These are phyloP conservation scores for Eucommia ulmoides DNA, from an alignment of 257 asterid species.

Conservation along the genomic window DNA sequence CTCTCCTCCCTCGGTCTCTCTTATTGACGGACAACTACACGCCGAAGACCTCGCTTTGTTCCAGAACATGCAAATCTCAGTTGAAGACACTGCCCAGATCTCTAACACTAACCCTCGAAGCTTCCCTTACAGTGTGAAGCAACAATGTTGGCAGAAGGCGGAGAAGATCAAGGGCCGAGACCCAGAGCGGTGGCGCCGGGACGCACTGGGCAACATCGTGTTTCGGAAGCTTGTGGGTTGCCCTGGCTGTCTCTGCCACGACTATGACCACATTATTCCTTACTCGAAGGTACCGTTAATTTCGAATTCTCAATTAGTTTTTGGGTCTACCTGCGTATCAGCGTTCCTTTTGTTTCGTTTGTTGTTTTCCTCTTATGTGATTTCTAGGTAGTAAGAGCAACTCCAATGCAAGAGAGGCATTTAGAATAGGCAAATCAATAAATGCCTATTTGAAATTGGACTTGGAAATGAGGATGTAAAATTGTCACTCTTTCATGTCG, in stretches of 20 bases:
- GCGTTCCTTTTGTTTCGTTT: no score
- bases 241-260: conserved; percentile 95
- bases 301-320: neutral
- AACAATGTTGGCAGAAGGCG: conserved; percentile 90
- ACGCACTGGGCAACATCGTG: conserved; percentile 56
- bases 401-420: no score
- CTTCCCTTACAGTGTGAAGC: conserved; percentile 78
- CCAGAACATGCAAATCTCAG: conserved; percentile 29
- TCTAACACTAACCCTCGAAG: conserved; percentile 54
- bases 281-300: conserved; percentile 47
- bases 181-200: conserved; percentile 93
- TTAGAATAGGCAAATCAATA: no score
- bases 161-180: conserved; percentile 81
- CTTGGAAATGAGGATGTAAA: no score
- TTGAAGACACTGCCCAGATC: conserved; percentile 11
- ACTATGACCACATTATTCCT: conserved; percentile 89
- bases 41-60: conserved; percentile 40
- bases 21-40: conserved; percentile 27
- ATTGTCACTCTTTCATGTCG: no score
- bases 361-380: no score
- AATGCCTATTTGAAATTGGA: no score
- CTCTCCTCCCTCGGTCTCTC: conserved; percentile 35
- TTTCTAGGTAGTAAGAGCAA: no score
- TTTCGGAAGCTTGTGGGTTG: conserved; percentile 95
- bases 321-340: no score